These are phyloP conservation scores for Diaporthe batatas DNA, from an alignment of 2,329 filamentous ascomycete species.

Conservation along the genomic window DNA sequence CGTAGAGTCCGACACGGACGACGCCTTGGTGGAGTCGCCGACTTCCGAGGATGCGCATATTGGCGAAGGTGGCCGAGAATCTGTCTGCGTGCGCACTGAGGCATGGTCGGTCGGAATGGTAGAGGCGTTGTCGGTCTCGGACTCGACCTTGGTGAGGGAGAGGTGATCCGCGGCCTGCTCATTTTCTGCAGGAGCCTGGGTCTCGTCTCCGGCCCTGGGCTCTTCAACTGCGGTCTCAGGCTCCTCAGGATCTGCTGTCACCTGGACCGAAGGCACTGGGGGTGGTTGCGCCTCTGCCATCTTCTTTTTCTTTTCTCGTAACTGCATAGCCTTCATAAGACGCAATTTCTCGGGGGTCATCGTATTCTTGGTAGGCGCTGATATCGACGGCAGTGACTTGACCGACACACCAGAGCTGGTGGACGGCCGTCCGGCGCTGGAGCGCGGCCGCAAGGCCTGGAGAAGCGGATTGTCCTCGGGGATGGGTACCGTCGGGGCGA, in stretches of 20 bases:
- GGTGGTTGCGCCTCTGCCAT: constrained; percentile 54
- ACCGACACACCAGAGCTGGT: constrained; percentile 62
- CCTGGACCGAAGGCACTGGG: constrained; percentile 47
- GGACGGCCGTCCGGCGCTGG: constrained; percentile 53
- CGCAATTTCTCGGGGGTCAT: constrained; percentile 92
- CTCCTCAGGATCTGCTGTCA: constrained; percentile 50
- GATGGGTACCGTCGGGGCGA: constrained; percentile 53
- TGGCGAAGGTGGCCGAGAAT: constrained; percentile 71
- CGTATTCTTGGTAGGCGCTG: constrained; percentile 56
- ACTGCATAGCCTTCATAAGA: constrained; percentile 92
- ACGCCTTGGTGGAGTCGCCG: constrained; percentile 72
- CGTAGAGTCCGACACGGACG: constrained; percentile 73
- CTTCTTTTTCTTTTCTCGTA: constrained; percentile 87
- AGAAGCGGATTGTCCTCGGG: constrained; percentile 51
- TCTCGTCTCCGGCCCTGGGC: constrained; percentile 37
- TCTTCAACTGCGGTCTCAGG: constrained; percentile 50
- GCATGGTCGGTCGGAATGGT: constrained; percentile 60
- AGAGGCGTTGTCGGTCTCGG: constrained; percentile 67
- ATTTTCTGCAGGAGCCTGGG: constrained; percentile 40
- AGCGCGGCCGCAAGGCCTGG: constrained; percentile 50
- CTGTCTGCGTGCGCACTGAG: constrained; percentile 63
- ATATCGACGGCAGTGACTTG: constrained; percentile 53
- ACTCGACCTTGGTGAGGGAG: constrained; percentile 64
- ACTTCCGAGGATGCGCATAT: constrained; percentile 66
- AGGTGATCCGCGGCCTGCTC: constrained; percentile 50